Conservation (phyloP, 208 protist genomes). For the Polymyxa betae region DNA sequence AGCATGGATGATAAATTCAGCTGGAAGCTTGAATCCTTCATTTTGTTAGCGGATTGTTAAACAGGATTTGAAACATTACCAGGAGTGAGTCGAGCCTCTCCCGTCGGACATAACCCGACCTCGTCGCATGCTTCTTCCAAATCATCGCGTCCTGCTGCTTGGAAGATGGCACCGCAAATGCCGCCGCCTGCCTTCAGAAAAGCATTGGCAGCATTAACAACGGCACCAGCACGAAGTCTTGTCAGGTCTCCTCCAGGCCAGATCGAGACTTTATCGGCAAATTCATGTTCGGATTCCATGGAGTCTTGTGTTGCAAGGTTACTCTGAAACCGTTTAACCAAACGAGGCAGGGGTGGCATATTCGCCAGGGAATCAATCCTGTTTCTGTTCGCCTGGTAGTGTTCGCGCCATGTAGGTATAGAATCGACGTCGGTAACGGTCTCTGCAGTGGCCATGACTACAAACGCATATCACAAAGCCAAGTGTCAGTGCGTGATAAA, state of each 20-base stretch:
- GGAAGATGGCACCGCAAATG: not conserved
- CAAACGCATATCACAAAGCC: no score
- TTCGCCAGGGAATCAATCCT: no score
- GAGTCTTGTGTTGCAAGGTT: no score
- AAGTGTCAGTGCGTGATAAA: no score
- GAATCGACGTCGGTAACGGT: no score
- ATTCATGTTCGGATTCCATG: no score
- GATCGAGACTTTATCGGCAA: not conserved
- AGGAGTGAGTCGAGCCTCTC: not conserved
- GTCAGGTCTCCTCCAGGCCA: not conserved
- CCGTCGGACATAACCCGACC: not conserved
- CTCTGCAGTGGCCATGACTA: no score
- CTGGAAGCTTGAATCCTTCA: not conserved
- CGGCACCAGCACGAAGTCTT: not conserved
- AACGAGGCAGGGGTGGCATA: no score
- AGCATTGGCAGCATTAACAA: not conserved
- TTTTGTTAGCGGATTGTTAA: not conserved
- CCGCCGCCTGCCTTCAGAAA: not conserved
- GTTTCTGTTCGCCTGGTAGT: no score
- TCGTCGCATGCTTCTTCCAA: not conserved
- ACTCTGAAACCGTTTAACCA: no score
- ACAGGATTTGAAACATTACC: not conserved
- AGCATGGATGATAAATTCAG: not conserved
- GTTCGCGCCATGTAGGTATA: no score
- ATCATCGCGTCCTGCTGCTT: not conserved